These are phyloP conservation scores for Aegilops umbellulata DNA, from an alignment of 176 grass and related monocot species.

Conservation along the genomic window DNA sequence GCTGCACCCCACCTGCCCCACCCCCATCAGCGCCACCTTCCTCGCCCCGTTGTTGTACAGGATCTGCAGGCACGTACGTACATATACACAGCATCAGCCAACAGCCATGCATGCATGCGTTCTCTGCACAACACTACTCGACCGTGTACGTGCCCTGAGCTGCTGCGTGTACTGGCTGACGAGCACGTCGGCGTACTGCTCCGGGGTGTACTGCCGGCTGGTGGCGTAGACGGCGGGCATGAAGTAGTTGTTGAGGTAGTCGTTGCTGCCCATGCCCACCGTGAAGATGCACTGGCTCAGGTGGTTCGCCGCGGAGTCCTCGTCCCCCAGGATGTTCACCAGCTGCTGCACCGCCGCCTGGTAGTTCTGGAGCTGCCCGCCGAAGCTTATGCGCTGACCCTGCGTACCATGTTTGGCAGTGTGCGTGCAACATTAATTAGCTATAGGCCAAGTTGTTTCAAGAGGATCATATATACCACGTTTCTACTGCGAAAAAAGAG, in stretches of 20 bases:
- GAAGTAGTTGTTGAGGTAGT: conserved; percentile 99
- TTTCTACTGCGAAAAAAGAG: too few species aligned
- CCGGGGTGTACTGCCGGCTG: conserved; percentile 67
- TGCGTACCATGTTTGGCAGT: conserved; percentile 1
- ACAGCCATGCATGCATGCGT: neutral
- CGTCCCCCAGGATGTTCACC: conserved; percentile 61
- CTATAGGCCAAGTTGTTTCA: too few species aligned
- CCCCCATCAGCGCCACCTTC: conserved; percentile 85
- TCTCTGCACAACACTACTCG: neutral
- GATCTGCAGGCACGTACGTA: neutral
- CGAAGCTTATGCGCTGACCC: conserved; percentile 63
- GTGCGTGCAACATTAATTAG: neutral
- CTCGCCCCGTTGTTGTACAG: conserved; percentile 75
- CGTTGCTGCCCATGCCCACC: conserved; percentile 90
- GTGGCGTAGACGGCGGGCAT: conserved; percentile 68
- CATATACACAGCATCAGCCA: neutral
- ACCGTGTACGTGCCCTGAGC: conserved; percentile 35
- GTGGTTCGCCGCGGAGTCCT: conserved; percentile 64
- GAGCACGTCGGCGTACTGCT: conserved; percentile 73
- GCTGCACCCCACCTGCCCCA: conserved; percentile 83
- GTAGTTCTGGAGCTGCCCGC: conserved; percentile 76
- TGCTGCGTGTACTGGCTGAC: conserved; percentile 60
- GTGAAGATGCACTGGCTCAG: conserved; percentile 93
- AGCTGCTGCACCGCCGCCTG: conserved; percentile 67
- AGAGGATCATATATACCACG: too few species aligned